Evolutionary conservation across 495 filamentous ascomycete genomes (phyloP).

Genomic region (Letharia columbiana): DNA sequence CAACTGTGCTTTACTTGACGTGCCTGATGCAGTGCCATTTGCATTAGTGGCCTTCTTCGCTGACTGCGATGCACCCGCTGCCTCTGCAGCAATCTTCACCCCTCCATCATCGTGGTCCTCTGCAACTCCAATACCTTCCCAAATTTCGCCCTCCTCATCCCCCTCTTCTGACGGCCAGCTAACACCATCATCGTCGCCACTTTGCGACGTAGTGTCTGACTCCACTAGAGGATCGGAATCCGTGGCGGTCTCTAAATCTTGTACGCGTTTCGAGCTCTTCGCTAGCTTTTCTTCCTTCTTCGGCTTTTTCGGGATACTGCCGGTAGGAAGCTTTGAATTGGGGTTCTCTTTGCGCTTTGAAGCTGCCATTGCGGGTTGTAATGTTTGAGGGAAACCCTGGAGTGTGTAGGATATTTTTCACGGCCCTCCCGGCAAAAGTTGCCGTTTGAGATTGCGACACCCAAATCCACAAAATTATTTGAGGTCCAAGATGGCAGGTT

Average conservation of each 20-base stretch:
- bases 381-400: background rate
- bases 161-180: constrained; percentile 31
- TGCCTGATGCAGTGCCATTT: background rate
- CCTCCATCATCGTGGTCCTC: constrained; percentile 29
- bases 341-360: constrained; percentile 17
- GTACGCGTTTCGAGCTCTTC: background rate
- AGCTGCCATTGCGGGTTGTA: constrained; percentile 1
- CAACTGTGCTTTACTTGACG: background rate
- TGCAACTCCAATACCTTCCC: constrained; percentile 24
- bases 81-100: constrained; percentile 15
- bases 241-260: constrained; percentile 18
- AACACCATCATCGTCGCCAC: constrained; percentile 24
- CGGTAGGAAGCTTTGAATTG: constrained; percentile 1
- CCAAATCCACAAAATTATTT: background rate
- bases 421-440: constrained; percentile 9
- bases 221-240: constrained; percentile 27
- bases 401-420: background rate
- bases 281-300: constrained; percentile 6
- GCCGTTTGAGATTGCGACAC: background rate
- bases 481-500: background rate
- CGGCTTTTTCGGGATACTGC: constrained; percentile 11
- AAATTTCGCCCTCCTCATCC: constrained; percentile 30
- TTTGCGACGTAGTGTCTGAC: constrained; percentile 26
- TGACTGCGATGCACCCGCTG: constrained; percentile 16
- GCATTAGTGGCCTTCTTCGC: constrained; percentile 29